Percentiles rank a stretch among this genome's conserved stretches.
These are phyloP conservation scores for Candida frijolesensis DNA, from an alignment of 1,139 yeast species.

Conservation along the genomic window DNA sequence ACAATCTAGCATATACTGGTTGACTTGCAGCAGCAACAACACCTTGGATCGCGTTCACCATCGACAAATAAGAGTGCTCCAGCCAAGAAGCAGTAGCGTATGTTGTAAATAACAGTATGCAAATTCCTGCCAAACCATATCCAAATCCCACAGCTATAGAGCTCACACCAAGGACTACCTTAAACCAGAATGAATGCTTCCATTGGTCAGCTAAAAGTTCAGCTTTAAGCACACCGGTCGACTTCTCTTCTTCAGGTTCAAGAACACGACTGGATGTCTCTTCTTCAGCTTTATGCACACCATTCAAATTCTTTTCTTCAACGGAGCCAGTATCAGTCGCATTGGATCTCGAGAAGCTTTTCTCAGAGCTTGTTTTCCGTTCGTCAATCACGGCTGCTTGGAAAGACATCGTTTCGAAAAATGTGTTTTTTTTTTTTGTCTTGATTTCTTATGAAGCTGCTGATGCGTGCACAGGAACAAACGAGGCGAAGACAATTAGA, in stretches of 20 bases:
- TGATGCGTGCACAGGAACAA: not conserved
- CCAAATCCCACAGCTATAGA: conserved; percentile 44
- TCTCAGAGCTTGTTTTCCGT: conserved; percentile 1
- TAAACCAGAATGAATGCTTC: conserved; percentile 24
- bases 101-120: conserved; percentile 9
- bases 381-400: not conserved
- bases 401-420: not conserved
- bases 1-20: conserved; percentile 66
- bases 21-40: conserved; percentile 76
- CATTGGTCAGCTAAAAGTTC: conserved; percentile 36
- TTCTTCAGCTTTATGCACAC: conserved; percentile 36
- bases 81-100: conserved; percentile 60
- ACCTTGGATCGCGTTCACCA: conserved; percentile 62
- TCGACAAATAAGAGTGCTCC: conserved; percentile 62
- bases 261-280: conserved; percentile 32
- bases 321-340: conserved; percentile 2
- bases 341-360: not conserved
- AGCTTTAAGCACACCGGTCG: conserved; percentile 36
- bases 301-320: conserved; percentile 23
- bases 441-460: not conserved
- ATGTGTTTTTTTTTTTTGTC: not conserved
- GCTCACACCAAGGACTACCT: conserved; percentile 40
- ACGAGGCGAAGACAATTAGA: not conserved
- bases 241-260: conserved; percentile 26
- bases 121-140: conserved; percentile 53